phyloP scores from a whole-genome alignment of 2,329 filamentous ascomycete species.

The Pseudogymnoascus sp. region DNA sequence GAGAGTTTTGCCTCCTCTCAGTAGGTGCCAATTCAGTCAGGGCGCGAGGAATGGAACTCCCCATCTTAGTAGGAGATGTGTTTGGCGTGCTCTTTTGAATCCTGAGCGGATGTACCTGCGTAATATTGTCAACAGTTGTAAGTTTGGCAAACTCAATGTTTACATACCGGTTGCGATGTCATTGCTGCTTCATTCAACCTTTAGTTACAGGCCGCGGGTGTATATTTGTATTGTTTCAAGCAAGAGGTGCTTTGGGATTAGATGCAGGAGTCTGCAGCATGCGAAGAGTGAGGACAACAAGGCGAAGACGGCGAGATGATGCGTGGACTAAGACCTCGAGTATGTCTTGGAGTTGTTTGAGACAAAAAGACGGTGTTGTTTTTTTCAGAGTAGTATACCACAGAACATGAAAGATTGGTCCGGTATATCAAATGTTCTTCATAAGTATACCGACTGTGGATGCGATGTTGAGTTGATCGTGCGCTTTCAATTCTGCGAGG shows the following conservation, averaged over 20 bases:
- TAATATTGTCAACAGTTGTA: neutral
- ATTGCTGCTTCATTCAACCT: slow-evolving; percentile 11
- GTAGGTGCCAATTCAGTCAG: slow-evolving; percentile 84
- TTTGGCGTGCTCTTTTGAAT: slow-evolving; percentile 63
- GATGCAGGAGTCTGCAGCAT: slow-evolving; percentile 5
- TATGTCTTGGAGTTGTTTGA: slow-evolving; percentile 7
- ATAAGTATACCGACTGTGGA: slow-evolving; percentile 1
- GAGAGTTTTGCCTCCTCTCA: slow-evolving; percentile 83
- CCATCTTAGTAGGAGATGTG: slow-evolving; percentile 50
- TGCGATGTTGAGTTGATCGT: slow-evolving; percentile 6
- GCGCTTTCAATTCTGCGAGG: slow-evolving; percentile 1
- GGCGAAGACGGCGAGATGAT: slow-evolving; percentile 2
- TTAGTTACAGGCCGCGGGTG: neutral
- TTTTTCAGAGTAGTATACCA: neutral
- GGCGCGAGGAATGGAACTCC: slow-evolving; percentile 58
- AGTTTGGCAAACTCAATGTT: neutral
- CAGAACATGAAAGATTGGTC: neutral
- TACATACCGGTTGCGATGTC: slow-evolving; percentile 12
- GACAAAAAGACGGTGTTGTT: slow-evolving; percentile 2
- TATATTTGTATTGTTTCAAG: slow-evolving; percentile 7
- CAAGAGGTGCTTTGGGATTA: neutral
- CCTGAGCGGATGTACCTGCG: slow-evolving; percentile 67
- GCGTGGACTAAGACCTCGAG: slow-evolving; percentile 2
- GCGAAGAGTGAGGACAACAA: slow-evolving; percentile 5
- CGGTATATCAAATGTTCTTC: slow-evolving; percentile 1